These are phyloP conservation scores for Rubia yunnanensis DNA, from an alignment of 257 asterid genomes.

Conservation along the genomic window DNA sequence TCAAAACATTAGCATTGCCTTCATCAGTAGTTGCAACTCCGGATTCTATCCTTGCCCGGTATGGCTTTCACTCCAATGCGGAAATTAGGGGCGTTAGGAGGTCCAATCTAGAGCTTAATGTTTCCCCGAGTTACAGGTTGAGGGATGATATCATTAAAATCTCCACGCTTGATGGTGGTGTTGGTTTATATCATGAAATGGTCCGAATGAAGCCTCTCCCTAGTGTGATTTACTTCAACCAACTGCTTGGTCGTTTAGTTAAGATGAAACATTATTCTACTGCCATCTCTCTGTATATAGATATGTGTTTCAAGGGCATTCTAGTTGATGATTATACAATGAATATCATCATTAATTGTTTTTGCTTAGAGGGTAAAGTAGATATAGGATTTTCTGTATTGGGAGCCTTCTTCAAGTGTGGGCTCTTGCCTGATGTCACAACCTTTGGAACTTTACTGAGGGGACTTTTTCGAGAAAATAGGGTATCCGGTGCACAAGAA, in stretches of 20 bases:
- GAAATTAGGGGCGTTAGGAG: too few relatives aligned
- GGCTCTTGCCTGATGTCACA: conserved; percentile 4
- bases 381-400: conserved; percentile 19
- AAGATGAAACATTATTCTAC: not conserved
- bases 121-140: not conserved
- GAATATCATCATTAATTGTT: conserved; percentile 8
- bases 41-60: too few relatives aligned
- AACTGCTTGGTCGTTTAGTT: not conserved
- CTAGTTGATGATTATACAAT: conserved; percentile 3
- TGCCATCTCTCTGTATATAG: not conserved
- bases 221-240: conserved; percentile 8
- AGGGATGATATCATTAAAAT: not conserved
- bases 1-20: too few relatives aligned
- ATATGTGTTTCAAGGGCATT: not conserved
- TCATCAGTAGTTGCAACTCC: too few relatives aligned
- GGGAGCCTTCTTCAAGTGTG: too few relatives aligned
- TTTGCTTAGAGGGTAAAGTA: not conserved
- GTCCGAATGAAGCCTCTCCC: conserved; percentile 19
- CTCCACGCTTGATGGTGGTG: conserved; percentile 10
- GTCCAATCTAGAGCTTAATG: not conserved
- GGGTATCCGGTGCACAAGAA: conserved; percentile 13
- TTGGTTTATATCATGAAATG: conserved; percentile 18
- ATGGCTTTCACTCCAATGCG: too few relatives aligned
- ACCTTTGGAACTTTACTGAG: conserved; percentile 17
- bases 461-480: conserved; percentile 19